These are phyloP conservation scores for Nevesoporus exiguus DNA, from an alignment of 768 basidiomycete genomes.

Conservation along the genomic window DNA sequence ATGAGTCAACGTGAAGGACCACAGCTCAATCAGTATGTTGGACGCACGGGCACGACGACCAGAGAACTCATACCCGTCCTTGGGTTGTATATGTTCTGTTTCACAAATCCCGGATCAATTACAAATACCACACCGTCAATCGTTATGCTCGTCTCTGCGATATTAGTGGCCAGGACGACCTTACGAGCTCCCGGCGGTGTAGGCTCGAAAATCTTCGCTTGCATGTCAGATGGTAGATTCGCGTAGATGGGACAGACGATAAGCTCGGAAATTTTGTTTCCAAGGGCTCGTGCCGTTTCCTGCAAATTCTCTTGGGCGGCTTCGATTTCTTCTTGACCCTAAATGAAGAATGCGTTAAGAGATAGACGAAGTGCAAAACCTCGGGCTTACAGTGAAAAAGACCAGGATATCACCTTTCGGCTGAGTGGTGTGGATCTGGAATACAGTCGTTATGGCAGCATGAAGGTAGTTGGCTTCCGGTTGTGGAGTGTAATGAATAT, in stretches of 20 bases:
- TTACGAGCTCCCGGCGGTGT: slow-evolving; percentile 96
- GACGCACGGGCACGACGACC: slow-evolving; percentile 86
- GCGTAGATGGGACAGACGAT: slow-evolving; percentile 98
- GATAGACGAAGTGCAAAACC: background rate
- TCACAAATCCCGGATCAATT: slow-evolving; percentile 98
- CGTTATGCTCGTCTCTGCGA: slow-evolving; percentile 99
- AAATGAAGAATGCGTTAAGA: slow-evolving; percentile 5
- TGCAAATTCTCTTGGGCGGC: slow-evolving; percentile 93
- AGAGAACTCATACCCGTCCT: slow-evolving; percentile 98
- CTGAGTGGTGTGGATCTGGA: slow-evolving; percentile 99
- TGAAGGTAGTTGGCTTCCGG: slow-evolving; percentile 99
- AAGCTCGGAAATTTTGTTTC: slow-evolving; percentile 93
- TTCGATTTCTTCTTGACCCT: slow-evolving; percentile 99
- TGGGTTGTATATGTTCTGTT: slow-evolving; percentile 98
- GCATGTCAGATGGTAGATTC: slow-evolving; percentile 99
- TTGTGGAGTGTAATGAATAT: slow-evolving; percentile 98
- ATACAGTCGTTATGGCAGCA: slow-evolving; percentile 96
- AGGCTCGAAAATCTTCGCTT: slow-evolving; percentile 98
- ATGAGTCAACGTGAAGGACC: background rate
- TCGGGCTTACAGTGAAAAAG: slow-evolving; percentile 77
- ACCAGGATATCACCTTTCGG: slow-evolving; percentile 97
- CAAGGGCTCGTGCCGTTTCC: slow-evolving; percentile 91
- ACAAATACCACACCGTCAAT: slow-evolving; percentile 99
- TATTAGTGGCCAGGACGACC: slow-evolving; percentile 97
- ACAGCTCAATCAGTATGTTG: background rate